phyloP scores from a whole-genome alignment of 257 asterid genomes.

The Petrea volubilis region DNA sequence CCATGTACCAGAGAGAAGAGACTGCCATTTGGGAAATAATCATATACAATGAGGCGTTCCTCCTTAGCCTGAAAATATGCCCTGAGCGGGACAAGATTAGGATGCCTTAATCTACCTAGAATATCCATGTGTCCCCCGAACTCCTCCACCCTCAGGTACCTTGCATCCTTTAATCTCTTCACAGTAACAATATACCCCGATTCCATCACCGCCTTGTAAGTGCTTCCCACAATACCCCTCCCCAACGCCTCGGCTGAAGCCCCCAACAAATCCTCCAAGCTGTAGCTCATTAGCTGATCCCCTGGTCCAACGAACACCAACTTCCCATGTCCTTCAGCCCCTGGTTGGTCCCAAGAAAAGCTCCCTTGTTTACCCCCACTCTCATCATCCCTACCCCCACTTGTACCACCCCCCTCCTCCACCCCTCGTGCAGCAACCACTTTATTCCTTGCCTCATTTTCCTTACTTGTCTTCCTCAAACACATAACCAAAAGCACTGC shows the following conservation, averaged over 20 bases:
- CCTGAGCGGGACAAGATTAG: slow-evolving; percentile 83
- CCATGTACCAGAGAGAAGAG: slow-evolving; percentile 96
- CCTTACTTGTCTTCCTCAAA: slow-evolving; percentile 32
- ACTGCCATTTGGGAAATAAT: slow-evolving; percentile 96
- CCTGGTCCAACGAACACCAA: slow-evolving; percentile 88
- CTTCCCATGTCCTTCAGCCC: slow-evolving; percentile 72
- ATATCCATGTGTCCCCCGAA: slow-evolving; percentile 79
- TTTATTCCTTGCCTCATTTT: slow-evolving; percentile 32
- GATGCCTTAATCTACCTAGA: slow-evolving; percentile 80
- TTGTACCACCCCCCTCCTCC: slow-evolving; percentile 39
- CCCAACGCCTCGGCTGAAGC: slow-evolving; percentile 97
- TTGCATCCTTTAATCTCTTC: slow-evolving; percentile 81
- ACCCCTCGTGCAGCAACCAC: slow-evolving; percentile 35
- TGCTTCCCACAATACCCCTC: slow-evolving; percentile 87
- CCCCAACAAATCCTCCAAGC: slow-evolving; percentile 81
- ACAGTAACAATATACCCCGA: slow-evolving; percentile 93
- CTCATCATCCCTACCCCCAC: slow-evolving; percentile 39
- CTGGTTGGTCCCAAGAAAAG: slow-evolving; percentile 93
- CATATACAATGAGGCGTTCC: slow-evolving; percentile 89
- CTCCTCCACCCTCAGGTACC: slow-evolving; percentile 80
- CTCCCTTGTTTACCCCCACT: too few relatives aligned
- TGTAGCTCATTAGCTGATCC: slow-evolving; percentile 78
- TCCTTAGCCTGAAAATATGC: slow-evolving; percentile 97
- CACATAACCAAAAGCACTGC: slow-evolving; percentile 21
- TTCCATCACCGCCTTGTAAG: slow-evolving; percentile 95